Percentiles rank a stretch among this genome's conserved stretches.
phyloP scores from a whole-genome alignment of 208 protist genomes.

The Balamuthia mandrillaris region DNA sequence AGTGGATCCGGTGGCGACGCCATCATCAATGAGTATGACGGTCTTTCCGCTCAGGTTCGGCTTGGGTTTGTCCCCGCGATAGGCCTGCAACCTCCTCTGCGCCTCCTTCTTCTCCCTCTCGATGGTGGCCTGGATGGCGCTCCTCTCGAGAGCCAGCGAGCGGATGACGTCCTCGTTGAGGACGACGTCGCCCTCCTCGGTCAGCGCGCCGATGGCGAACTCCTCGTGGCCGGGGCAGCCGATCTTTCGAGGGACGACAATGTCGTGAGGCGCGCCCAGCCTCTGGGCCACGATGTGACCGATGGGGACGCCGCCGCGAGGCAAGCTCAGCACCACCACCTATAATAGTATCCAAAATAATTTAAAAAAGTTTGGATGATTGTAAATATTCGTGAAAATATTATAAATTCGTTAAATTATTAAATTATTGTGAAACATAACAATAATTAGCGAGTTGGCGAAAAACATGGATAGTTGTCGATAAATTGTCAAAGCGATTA shows the following conservation, averaged over 20 bases:
- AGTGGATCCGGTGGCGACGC: constrained; percentile 48
- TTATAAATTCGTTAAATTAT: too few species aligned
- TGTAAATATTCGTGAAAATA: too few species aligned
- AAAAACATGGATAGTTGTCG: too few species aligned
- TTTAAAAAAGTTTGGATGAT: too few species aligned
- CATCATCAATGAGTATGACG: constrained; percentile 51
- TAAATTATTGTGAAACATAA: too few species aligned
- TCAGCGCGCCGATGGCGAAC: constrained; percentile 47
- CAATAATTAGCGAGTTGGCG: too few species aligned
- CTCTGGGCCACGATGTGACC: constrained; percentile 7
- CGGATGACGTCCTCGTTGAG: neutral
- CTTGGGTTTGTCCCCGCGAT: constrained; percentile 18
- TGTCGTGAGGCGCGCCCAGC: constrained; percentile 21
- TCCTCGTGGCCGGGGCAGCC: constrained; percentile 42
- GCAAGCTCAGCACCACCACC: constrained; percentile 26
- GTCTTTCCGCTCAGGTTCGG: constrained; percentile 28
- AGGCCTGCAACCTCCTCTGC: constrained; percentile 5
- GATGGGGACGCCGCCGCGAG: constrained; percentile 46
- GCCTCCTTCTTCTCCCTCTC: constrained; percentile 29
- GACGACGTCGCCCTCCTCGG: constrained; percentile 22
- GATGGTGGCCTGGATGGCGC: neutral
- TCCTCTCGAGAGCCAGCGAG: neutral
- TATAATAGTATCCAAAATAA: too few species aligned
- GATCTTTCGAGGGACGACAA: constrained; percentile 46
- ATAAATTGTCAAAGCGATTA: too few species aligned